Evolutionary conservation across 306 rosid genomes (phyloP).

Genomic region (Coriaria nepalensis): DNA sequence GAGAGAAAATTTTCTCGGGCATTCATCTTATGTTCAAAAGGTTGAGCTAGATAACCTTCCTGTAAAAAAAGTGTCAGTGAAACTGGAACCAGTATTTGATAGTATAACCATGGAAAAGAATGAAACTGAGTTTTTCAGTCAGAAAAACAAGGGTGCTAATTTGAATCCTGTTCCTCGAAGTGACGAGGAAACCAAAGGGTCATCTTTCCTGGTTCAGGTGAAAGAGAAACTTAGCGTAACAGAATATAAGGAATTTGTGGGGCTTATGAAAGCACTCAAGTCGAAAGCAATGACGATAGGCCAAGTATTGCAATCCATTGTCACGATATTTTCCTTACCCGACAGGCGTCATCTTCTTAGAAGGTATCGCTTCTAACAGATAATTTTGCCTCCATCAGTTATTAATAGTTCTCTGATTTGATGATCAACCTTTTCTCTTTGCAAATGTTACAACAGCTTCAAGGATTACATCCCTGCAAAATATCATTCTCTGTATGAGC

Average conservation of each 20-base stretch:
- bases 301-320: constrained; percentile 66
- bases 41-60: constrained; percentile 14
- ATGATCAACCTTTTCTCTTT: constrained; percentile 11
- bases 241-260: constrained; percentile 67
- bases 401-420: constrained; percentile 12
- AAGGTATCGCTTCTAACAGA: no score
- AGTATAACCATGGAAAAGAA: constrained; percentile 23
- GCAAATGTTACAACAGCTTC: constrained; percentile 50
- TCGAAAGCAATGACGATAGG: constrained; percentile 65
- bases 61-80: constrained; percentile 18
- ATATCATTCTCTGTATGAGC: constrained; percentile 67
- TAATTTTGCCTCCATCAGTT: no score
- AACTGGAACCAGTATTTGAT: constrained; percentile 22
- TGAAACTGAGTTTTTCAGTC: constrained; percentile 23
- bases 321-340: constrained; percentile 56
- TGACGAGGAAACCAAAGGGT: constrained; percentile 55
- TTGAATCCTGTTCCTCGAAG: constrained; percentile 23
- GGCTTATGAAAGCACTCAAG: constrained; percentile 77
- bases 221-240: constrained; percentile 54
- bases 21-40: constrained; percentile 24
- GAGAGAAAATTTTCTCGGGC: constrained; percentile 24
- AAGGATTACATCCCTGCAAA: constrained; percentile 76
- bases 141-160: constrained; percentile 19
- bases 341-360: constrained; percentile 61
- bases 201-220: constrained; percentile 74